Conservation (phyloP, 352 stramenopile species). For the Globisporangium nagaii region DNA sequence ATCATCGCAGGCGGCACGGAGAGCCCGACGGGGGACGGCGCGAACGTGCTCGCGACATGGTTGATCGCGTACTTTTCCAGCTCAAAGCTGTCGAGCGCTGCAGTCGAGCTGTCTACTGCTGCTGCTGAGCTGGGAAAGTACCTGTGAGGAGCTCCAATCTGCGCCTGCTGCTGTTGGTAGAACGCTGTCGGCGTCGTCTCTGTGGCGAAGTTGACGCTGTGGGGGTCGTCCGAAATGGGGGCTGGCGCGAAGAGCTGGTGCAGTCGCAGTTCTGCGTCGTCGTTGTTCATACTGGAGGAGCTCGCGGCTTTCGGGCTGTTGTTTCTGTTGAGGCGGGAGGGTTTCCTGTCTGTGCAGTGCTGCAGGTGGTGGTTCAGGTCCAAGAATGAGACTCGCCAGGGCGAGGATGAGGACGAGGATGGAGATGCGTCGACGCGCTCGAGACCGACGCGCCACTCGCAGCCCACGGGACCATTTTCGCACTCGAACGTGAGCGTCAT, state of each 20-base stretch:
- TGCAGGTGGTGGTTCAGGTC: slow-evolving; percentile 52
- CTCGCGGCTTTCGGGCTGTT: background rate
- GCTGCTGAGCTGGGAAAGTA: background rate
- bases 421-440: slow-evolving; percentile 37
- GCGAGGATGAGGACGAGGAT: slow-evolving; percentile 14
- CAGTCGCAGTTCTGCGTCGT: background rate
- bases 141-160: background rate
- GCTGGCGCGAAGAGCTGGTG: slow-evolving; percentile 7
- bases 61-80: slow-evolving; percentile 5
- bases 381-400: slow-evolving; percentile 69
- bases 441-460: slow-evolving; percentile 64
- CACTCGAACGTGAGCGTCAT: slow-evolving; percentile 31
- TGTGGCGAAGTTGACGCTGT: background rate
- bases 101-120: background rate
- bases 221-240: background rate
- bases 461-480: slow-evolving; percentile 40
- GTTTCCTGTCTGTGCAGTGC: slow-evolving; percentile 27
- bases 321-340: too few species aligned
- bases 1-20: background rate
- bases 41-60: background rate
- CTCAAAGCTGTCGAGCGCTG: slow-evolving; percentile 4
- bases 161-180: background rate
- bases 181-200: background rate
- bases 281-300: background rate
- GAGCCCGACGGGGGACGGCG: background rate